Percentiles rank a stretch among this genome's conserved stretches.
phyloP scores from a whole-genome alignment of 1,139 yeast genomes.

The Kodamaea fungicola region DNA sequence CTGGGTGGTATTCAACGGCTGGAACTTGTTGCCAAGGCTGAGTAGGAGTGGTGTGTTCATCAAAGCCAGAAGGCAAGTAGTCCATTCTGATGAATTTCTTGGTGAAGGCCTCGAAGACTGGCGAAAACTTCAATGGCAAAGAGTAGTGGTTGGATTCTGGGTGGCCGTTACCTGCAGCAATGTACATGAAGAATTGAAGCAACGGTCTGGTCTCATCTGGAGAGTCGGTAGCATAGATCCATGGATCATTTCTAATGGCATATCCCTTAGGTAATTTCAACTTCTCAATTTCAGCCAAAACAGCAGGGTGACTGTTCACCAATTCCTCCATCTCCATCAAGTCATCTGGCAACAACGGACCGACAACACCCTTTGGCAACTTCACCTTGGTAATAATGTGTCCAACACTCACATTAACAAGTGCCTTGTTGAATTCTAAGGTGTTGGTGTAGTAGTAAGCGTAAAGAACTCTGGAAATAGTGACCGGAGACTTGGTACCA shows the following conservation, averaged over 20 bases:
- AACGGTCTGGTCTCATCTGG: constrained; percentile 56
- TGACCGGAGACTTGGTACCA: constrained; percentile 51
- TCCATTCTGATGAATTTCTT: constrained; percentile 71
- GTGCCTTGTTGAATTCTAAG: constrained; percentile 64
- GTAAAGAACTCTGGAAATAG: constrained; percentile 63
- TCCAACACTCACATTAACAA: constrained; percentile 63
- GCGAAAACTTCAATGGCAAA: constrained; percentile 77
- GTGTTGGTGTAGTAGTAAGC: constrained; percentile 62
- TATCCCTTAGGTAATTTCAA: constrained; percentile 56
- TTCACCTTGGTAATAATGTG: constrained; percentile 57
- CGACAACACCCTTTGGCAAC: constrained; percentile 63
- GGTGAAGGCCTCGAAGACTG: constrained; percentile 70
- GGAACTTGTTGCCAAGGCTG: constrained; percentile 58
- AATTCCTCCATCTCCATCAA: constrained; percentile 51
- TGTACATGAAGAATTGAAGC: constrained; percentile 76
- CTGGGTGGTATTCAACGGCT: constrained; percentile 71
- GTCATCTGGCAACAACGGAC: constrained; percentile 75
- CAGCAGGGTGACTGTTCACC: constrained; percentile 54
- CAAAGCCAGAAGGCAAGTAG: constrained; percentile 71
- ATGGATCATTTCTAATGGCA: constrained; percentile 69
- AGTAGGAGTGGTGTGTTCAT: constrained; percentile 59
- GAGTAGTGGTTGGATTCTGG: constrained; percentile 83
- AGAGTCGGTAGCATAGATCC: constrained; percentile 86
- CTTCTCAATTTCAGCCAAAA: constrained; percentile 61
- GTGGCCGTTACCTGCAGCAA: constrained; percentile 65